These are phyloP conservation scores for Nigrospora sphaerica DNA, from an alignment of 2,329 filamentous ascomycete species.

Conservation along the genomic window DNA sequence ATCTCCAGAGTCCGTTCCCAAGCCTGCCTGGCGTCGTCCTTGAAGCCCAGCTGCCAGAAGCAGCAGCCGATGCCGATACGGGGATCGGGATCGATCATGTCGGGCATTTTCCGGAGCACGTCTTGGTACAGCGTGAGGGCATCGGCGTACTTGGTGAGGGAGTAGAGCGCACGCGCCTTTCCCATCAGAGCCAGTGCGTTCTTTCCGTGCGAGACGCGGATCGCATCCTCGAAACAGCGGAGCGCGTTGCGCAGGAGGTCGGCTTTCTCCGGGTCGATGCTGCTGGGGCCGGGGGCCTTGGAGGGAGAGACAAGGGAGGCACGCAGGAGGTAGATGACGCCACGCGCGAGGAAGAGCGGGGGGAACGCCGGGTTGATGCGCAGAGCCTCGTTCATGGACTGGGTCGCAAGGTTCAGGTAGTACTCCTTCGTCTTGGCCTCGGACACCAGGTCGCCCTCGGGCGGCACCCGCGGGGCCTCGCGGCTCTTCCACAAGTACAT, in stretches of 20 bases:
- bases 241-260: slow-evolving; percentile 79
- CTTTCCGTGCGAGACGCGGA: slow-evolving; percentile 73
- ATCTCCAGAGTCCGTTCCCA: slow-evolving; percentile 87
- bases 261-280: slow-evolving; percentile 63
- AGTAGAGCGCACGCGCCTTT: slow-evolving; percentile 79
- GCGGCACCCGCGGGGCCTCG: slow-evolving; percentile 58
- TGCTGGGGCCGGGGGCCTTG: slow-evolving; percentile 54
- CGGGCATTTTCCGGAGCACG: slow-evolving; percentile 76
- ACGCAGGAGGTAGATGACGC: slow-evolving; percentile 79
- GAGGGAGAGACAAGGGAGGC: slow-evolving; percentile 76
- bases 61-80: slow-evolving; percentile 94
- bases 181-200: slow-evolving; percentile 93
- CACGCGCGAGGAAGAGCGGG: slow-evolving; percentile 83
- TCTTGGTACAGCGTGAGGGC: slow-evolving; percentile 82
- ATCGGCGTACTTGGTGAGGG: slow-evolving; percentile 78
- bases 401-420: slow-evolving; percentile 85
- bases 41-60: slow-evolving; percentile 93
- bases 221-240: slow-evolving; percentile 92
- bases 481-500: slow-evolving; percentile 85
- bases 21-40: slow-evolving; percentile 81
- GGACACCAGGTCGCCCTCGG: slow-evolving; percentile 56
- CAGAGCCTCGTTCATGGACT: slow-evolving; percentile 89
- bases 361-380: slow-evolving; percentile 89
- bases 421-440: slow-evolving; percentile 88
- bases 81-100: slow-evolving; percentile 86